A percentile compares a stretch with the other conserved stretches of the same genome.
phyloP scores from a whole-genome alignment of 768 basidiomycete species.

The Mycena albidolilacea region DNA sequence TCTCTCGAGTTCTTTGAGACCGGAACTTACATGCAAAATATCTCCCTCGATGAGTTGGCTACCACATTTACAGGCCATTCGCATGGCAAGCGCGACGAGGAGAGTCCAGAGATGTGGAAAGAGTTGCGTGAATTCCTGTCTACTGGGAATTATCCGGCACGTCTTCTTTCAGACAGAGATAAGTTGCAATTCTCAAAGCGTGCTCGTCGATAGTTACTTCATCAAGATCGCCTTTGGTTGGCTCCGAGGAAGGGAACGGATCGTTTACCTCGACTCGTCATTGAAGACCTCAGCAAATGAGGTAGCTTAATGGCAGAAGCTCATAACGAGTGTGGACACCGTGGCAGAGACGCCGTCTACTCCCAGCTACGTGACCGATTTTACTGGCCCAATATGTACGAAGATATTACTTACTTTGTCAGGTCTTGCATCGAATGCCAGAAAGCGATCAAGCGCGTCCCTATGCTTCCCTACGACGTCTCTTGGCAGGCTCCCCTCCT shows the following conservation, averaged over 20 bases:
- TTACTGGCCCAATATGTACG: conserved; percentile 42
- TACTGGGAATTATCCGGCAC: conserved; percentile 1
- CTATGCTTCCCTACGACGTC: neutral
- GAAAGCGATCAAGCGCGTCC: too few species aligned
- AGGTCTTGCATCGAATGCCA: too few species aligned
- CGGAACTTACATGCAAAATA: conserved; percentile 4
- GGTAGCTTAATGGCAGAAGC: too few species aligned
- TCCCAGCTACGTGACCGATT: too few species aligned
- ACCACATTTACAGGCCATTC: neutral
- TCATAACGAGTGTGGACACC: too few species aligned
- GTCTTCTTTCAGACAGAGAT: neutral
- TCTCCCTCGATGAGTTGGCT: neutral
- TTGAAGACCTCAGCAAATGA: too few species aligned
- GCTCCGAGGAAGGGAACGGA: neutral
- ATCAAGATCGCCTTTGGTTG: neutral
- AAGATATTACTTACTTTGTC: too few species aligned
- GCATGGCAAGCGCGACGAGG: conserved; percentile 33
- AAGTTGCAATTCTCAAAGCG: neutral
- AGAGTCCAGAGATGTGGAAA: conserved; percentile 26
- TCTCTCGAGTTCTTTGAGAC: neutral
- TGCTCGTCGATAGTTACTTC: neutral
- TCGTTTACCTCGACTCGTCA: conserved; percentile 50
- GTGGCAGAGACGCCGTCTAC: too few species aligned
- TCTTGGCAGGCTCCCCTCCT: conserved; percentile 40
- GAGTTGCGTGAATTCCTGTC: conserved; percentile 39